A percentile compares a stretch with the other conserved stretches of the same genome.
Conservation (phyloP, 129 eudicot species). For the Pulicaria dysenterica region DNA sequence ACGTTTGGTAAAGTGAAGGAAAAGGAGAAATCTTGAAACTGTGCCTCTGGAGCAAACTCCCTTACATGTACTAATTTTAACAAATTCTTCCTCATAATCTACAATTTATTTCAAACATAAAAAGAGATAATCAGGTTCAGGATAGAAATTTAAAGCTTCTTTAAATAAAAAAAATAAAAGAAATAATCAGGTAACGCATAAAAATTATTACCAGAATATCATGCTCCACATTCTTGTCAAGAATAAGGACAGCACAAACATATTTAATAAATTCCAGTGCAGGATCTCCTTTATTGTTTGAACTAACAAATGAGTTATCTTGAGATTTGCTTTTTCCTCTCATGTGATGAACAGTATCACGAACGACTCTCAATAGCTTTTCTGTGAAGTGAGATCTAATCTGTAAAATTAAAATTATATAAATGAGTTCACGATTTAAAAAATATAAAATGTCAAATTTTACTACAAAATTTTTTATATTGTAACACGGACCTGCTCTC, state of each 20-base stretch:
- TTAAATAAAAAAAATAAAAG: not conserved
- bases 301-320: not conserved
- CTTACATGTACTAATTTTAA: conserved; percentile 59
- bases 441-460: conserved; percentile 11
- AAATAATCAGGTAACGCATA: not conserved
- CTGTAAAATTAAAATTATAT: conserved; percentile 45
- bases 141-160: not conserved
- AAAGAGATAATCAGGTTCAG: not conserved
- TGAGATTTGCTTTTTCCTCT: conserved; percentile 54
- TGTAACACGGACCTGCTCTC: conserved; percentile 57
- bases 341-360: conserved; percentile 52
- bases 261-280: conserved; percentile 86
- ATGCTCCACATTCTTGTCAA: conserved; percentile 87
- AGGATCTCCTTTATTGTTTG: conserved; percentile 58
- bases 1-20: conserved; percentile 81
- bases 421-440: conserved; percentile 6
- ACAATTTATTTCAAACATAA: conserved; percentile 13
- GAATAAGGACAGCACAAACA: conserved; percentile 80
- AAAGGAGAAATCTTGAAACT: conserved; percentile 48
- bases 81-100: conserved; percentile 87
- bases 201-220: conserved; percentile 69
- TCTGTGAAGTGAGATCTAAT: conserved; percentile 68
- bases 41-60: conserved; percentile 98
- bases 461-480: not conserved
- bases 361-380: conserved; percentile 72